Base-by-base conservation (phyloP, 2,329 filamentous ascomycete species). In the Apiospora koreana region DNA sequence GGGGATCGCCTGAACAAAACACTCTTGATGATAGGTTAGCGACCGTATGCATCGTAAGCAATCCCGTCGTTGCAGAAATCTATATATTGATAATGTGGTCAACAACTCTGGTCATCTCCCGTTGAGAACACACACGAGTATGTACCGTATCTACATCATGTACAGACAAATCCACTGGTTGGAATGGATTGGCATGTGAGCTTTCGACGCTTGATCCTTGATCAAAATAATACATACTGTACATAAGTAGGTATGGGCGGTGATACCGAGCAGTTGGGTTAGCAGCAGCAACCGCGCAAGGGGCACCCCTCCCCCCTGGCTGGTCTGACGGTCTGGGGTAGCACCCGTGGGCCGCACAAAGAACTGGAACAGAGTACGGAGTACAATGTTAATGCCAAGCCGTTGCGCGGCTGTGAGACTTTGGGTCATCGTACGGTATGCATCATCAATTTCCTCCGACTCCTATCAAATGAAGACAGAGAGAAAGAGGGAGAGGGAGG, bases 241-340 rank as follows among this genome's bases (percentile, higher is more conserved):
- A n/a, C n/a, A n/a, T n/a, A n/a, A n/a, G n/a, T n/a, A n/a, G n/a
- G n/a, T n/a, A 54, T 62, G 31, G 41, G 31, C 54, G 54, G 31
- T 62, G 31, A 62, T 62, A 62, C 54, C 54, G 54, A 62, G 54
- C 31, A 62, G 9, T 62, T 62, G 54, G 43, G 54, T 62, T 62
- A 62, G 54, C 54, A 38, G 16, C 18, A 38, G 41, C 41, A 42
- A 43, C 28, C 28, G 23, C 9, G 25, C 54, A 62, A 35, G 54
- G 54, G 50, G 28, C 18, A 8, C 8, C 54, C 41, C 41, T 38
- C 35, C 35, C 38, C 38, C 50, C 50, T n/a, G n/a, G n/a, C n/a
- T 38, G 54, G 54, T 62, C 18, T 62, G 54, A n/a, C 54, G 54
- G 38, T 62, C 54, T 62, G 31, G 54, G 54, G 54, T 38, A 62